Conservation (phyloP, 2,329 filamentous ascomycete genomes). For the Colletotrichum incanum region DNA sequence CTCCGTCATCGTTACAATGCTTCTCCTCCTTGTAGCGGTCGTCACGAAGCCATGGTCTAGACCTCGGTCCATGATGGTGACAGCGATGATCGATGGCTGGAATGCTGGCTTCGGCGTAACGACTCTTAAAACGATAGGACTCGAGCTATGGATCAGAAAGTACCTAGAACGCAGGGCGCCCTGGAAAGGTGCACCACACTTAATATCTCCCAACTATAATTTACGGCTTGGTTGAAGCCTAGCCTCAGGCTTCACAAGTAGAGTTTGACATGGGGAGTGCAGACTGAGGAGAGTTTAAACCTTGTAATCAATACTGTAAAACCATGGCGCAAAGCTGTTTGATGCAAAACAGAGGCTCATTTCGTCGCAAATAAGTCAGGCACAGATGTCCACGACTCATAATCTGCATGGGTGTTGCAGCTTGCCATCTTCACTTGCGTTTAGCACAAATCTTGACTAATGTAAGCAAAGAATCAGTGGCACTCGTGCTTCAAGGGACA, state of each 20-base stretch:
- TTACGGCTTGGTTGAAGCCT: neutral
- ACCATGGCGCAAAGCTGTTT: neutral
- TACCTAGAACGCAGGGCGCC: too few relatives aligned
- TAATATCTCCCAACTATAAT: neutral
- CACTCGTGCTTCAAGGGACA: too few relatives aligned
- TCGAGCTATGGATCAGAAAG: neutral
- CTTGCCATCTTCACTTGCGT: slow-evolving; percentile 13
- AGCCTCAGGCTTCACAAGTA: neutral
- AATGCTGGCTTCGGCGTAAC: too few relatives aligned
- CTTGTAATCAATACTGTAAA: neutral
- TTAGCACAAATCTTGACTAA: slow-evolving; percentile 20
- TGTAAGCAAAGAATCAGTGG: neutral
- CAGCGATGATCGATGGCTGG: neutral
- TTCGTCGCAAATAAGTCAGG: slow-evolving; percentile 12
- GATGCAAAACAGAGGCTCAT: neutral
- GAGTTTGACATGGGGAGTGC: neutral
- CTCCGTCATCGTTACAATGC: slow-evolving; percentile 23
- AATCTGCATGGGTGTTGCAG: slow-evolving; percentile 3
- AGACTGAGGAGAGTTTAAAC: neutral
- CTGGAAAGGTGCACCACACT: neutral
- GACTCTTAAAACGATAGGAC: neutral
- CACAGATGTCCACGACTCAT: slow-evolving; percentile 13
- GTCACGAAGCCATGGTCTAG: neutral
- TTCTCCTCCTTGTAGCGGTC: slow-evolving; percentile 8
- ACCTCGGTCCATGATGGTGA: slow-evolving; percentile 7